Base-by-base conservation (phyloP, 1,284 basidiomycete species). In the Microbotryum intermedium region DNA sequence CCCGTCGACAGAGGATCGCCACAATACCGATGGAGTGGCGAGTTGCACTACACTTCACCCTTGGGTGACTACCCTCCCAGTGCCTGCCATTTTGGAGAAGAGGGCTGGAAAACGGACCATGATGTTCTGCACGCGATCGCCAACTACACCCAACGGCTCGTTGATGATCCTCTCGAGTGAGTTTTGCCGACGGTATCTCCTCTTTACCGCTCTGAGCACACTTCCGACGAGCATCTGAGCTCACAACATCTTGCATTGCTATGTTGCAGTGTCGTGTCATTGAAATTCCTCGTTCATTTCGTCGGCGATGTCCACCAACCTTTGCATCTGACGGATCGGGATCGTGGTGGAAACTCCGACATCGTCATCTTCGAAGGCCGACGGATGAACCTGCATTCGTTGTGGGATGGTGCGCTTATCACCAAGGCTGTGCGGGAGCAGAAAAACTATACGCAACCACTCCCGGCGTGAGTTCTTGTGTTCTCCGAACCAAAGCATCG, bases 281-380 rank as follows among this genome's bases (percentile, higher is more conserved):
- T 75, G 45, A 60, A 70, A 4, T 75, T 76, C 62, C 62, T 76
- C 21, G 67, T 73, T 4, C 75, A 76, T 56, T 71, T 74, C 26
- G 62, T 76, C 34, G 73, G 70, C 29, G 75, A 76, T 59, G 64
- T 70, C 13, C 74, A 76, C 61, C 75, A 76, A 62, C 74, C 75
- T 23, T 65, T 76, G 30, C 75, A 76, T 58, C 66, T 76, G 20
- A 76, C 74, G 3, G 71, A 71, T 20, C 64, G 74, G 21, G 72
- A 73, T 6, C 62, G 73, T 2, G 75, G 75, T 23, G 75, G 75
- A 20, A 76, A 76, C 55, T 71, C 70, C 43, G 67, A 75, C 53
- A 67, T 61, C 49, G 71, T 76, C 30, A 61, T 65, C 5, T 76
- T 74, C 53, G 74, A 76, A 44, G 72, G 73, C 0, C 50, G 74